Evolutionary conservation across 805 yeast genomes (phyloP).

Genomic region (Suhomyces tanzawaensis): DNA sequence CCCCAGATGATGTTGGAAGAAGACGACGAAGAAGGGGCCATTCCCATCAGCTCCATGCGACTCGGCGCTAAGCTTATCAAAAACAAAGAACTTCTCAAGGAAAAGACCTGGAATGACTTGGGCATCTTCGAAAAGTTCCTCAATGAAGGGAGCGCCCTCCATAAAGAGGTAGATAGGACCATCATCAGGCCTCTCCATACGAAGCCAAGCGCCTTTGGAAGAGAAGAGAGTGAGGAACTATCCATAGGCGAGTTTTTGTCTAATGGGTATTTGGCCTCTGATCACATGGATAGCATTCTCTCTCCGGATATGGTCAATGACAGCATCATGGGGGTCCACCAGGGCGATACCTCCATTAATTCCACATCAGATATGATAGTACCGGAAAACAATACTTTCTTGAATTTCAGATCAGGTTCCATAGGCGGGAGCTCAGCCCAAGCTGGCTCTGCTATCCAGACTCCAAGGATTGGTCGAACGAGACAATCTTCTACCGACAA

Average conservation of each 20-base stretch:
- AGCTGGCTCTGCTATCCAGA: conserved; percentile 25
- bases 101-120: conserved; percentile 36
- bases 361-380: conserved; percentile 26
- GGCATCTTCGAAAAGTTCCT: conserved; percentile 28
- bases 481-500: conserved; percentile 40
- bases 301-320: conserved; percentile 22
- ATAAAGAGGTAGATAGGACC: conserved; percentile 27
- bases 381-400: conserved; percentile 27
- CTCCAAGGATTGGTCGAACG: conserved; percentile 39
- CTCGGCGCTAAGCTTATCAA: conserved; percentile 41
- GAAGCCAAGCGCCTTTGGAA: conserved; percentile 10
- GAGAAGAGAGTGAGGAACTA: conserved; percentile 15
- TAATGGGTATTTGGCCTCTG: conserved; percentile 23
- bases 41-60: conserved; percentile 33
- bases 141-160: conserved; percentile 14
- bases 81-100: conserved; percentile 28
- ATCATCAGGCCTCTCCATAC: conserved; percentile 28
- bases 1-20: conserved; percentile 37
- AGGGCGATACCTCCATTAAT: conserved; percentile 34
- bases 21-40: conserved; percentile 40
- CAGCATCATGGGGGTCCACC: conserved; percentile 25
- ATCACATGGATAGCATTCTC: conserved; percentile 10
- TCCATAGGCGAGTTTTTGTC: conserved; percentile 33
- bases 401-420: conserved; percentile 18
- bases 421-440: conserved; percentile 9